Conservation (phyloP, 331 rosid genomes). For the Acacia pycnantha region DNA sequence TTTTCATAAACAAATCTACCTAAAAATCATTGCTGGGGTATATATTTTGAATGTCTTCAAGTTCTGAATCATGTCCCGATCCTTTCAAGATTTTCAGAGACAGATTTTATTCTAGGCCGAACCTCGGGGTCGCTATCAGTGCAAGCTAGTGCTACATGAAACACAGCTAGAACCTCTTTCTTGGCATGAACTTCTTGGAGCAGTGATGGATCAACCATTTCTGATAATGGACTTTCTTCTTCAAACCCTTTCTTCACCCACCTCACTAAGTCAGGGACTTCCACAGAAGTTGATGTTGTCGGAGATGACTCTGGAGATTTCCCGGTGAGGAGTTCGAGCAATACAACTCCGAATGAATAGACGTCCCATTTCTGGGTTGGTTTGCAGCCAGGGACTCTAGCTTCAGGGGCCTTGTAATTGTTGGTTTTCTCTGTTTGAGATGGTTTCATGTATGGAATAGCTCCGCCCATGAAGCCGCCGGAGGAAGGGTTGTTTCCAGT, state of each 20-base stretch:
- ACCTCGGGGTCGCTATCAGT: conserved; percentile 85
- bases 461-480: conserved; percentile 91
- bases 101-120: conserved; percentile 88
- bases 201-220: conserved; percentile 81
- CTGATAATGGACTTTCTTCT: conserved; percentile 86
- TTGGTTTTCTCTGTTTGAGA: conserved; percentile 61
- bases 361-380: conserved; percentile 95
- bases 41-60: conserved; percentile 25
- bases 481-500: conserved; percentile 91
- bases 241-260: conserved; percentile 94
- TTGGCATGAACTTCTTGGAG: conserved; percentile 91
- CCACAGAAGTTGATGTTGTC: conserved; percentile 73
- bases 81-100: conserved; percentile 85
- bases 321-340: conserved; percentile 90
- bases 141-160: conserved; percentile 87
- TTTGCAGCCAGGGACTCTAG: conserved; percentile 59
- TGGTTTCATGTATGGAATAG: conserved; percentile 74
- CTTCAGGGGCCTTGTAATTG: conserved; percentile 87
- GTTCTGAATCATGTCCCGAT: conserved; percentile 43
- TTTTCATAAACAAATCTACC: neutral
- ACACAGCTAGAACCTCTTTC: conserved; percentile 84
- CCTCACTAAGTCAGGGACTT: conserved; percentile 80
- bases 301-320: conserved; percentile 93
- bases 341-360: conserved; percentile 83
- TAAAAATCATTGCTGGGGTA: neutral